A percentile compares a stretch with the other conserved stretches of the same genome.
phyloP scores from a whole-genome alignment of 495 filamentous ascomycete genomes.

The Penicillium daleae region DNA sequence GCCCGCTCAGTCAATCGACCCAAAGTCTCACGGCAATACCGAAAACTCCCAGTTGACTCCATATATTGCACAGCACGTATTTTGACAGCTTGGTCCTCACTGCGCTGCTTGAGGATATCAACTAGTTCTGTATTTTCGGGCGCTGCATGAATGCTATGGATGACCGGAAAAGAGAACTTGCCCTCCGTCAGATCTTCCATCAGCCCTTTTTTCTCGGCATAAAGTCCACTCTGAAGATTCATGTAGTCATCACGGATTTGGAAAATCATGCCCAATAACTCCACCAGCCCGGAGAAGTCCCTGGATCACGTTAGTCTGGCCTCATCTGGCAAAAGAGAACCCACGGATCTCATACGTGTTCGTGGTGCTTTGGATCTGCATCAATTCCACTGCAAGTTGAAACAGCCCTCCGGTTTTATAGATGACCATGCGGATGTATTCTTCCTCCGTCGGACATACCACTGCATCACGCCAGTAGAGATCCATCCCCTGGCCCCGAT shows the following conservation, averaged over 20 bases:
- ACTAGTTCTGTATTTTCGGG: neutral
- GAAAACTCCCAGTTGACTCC: slow-evolving; percentile 2
- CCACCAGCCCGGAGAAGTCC: slow-evolving; percentile 4
- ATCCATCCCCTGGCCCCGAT: slow-evolving; percentile 4
- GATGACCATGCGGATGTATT: neutral
- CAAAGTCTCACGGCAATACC: neutral
- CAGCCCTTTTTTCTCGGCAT: slow-evolving; percentile 78
- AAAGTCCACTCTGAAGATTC: slow-evolving; percentile 36
- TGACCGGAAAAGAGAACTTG: slow-evolving; percentile 79
- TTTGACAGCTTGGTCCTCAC: neutral
- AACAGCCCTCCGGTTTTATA: neutral
- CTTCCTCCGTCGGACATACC: neutral
- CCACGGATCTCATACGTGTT: neutral
- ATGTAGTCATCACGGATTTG: slow-evolving; percentile 12
- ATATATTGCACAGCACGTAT: neutral
- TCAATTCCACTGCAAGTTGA: neutral
- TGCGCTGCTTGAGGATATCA: neutral
- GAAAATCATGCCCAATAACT: slow-evolving; percentile 2
- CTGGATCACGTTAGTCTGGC: neutral
- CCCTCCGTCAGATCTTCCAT: slow-evolving; percentile 89
- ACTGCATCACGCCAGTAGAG: slow-evolving; percentile 4
- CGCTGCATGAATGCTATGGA: slow-evolving; percentile 21
- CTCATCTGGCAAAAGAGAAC: no score
- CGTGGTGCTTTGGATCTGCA: neutral
- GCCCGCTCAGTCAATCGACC: neutral